A percentile compares a stretch with the other conserved stretches of the same genome.
These are phyloP conservation scores for Boletus reticuloceps DNA, from an alignment of 768 basidiomycete species.

Conservation along the genomic window DNA sequence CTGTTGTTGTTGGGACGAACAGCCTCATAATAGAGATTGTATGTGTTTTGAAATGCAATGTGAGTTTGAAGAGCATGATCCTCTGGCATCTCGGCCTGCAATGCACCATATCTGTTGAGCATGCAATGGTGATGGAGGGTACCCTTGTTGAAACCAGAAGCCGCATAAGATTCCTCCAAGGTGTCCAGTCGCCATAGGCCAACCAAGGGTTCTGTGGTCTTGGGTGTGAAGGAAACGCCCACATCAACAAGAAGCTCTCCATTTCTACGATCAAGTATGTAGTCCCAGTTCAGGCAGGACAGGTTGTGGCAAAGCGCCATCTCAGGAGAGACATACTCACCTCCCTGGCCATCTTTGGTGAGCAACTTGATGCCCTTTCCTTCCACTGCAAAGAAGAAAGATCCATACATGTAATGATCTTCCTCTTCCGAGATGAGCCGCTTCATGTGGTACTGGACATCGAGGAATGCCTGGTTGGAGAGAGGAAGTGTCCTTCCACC, in stretches of 20 bases:
- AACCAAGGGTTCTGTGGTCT: neutral
- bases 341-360: constrained; percentile 6
- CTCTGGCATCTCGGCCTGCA: constrained; percentile 2
- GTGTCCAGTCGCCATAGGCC: no score
- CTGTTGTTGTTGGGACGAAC: constrained; percentile 4
- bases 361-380: constrained; percentile 14
- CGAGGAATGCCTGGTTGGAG: neutral
- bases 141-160: no score
- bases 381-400: constrained; percentile 13
- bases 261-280: constrained; percentile 1
- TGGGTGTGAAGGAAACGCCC: neutral
- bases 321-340: neutral
- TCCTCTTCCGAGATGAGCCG: no score
- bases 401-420: constrained; percentile 2
- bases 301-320: neutral
- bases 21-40: constrained; percentile 17
- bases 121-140: no score
- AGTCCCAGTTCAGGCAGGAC: constrained; percentile 1
- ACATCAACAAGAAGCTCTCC: constrained; percentile 4
- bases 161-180: no score
- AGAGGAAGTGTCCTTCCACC: neutral
- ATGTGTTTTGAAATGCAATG: constrained; percentile 10
- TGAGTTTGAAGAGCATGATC: constrained; percentile 4
- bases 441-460: no score
- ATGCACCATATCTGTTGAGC: no score